A percentile compares a stretch with the other conserved stretches of the same genome.
phyloP scores from a whole-genome alignment of 1,284 basidiomycete genomes.

The Cryptococcus hybrid region DNA sequence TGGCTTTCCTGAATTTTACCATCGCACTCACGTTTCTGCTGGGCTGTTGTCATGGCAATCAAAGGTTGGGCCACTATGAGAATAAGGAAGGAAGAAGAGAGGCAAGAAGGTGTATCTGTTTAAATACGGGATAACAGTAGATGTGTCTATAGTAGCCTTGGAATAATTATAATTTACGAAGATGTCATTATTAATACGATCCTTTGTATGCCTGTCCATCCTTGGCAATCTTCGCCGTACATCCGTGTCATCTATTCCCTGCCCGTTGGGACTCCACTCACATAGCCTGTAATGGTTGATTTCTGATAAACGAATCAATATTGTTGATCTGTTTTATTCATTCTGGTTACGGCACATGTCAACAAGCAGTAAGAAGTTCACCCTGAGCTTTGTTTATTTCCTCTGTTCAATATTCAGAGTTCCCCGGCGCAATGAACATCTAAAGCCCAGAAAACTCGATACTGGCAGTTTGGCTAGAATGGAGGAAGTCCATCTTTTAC shows the following conservation, averaged over 20 bases:
- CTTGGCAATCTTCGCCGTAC: too few relatives aligned
- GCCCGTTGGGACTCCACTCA: too few relatives aligned
- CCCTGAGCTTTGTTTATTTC: background rate
- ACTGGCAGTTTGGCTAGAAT: too few relatives aligned
- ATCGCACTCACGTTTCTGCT: conserved; percentile 83
- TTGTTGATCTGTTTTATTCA: too few relatives aligned
- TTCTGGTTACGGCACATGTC: background rate
- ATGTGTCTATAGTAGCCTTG: background rate
- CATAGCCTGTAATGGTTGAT: too few relatives aligned
- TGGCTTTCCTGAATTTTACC: conserved; percentile 44
- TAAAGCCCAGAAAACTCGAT: too few relatives aligned
- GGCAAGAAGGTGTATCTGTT: background rate
- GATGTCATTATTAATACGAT: too few relatives aligned
- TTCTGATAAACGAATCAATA: too few relatives aligned
- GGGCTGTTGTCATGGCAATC: conserved; percentile 68
- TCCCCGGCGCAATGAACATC: too few relatives aligned
- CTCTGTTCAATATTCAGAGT: background rate
- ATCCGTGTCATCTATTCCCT: too few relatives aligned
- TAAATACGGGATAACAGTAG: background rate
- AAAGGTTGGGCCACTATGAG: conserved; percentile 63
- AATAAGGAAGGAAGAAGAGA: conserved; percentile 2
- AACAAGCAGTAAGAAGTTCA: background rate
- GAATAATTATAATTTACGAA: background rate
- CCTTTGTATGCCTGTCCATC: too few relatives aligned
- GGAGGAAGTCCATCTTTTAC: too few relatives aligned